phyloP scores from a whole-genome alignment of 192 early-diverging fungal species.

The Chytriomyces sp. region DNA sequence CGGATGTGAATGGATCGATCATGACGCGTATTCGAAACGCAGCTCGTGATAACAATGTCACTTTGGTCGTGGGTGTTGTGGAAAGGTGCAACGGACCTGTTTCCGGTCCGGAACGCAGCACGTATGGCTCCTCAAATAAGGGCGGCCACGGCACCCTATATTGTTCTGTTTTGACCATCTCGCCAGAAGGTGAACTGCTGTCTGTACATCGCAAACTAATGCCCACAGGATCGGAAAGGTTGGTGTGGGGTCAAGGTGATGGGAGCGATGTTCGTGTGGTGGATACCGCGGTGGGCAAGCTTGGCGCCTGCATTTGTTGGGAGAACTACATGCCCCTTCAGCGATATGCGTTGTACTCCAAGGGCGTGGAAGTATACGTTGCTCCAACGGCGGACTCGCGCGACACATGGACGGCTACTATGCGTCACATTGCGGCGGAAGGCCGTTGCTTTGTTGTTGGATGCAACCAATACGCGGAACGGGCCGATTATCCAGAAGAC shows the following conservation, averaged over 20 bases:
- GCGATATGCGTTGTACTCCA: background rate
- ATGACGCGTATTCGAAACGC: background rate
- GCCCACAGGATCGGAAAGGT: background rate
- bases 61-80: background rate
- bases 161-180: background rate
- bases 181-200: background rate
- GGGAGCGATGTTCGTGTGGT: background rate
- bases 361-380: background rate
- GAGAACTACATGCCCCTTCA: background rate
- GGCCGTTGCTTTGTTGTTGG: constrained; percentile 5
- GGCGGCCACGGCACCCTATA: background rate
- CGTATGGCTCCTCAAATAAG: background rate
- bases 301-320: background rate
- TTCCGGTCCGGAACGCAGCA: background rate
- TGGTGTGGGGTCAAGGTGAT: background rate
- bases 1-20: background rate
- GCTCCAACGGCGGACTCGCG: constrained; percentile 4
- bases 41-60: background rate
- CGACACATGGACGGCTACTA: background rate
- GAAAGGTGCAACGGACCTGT: background rate
- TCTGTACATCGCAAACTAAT: background rate
- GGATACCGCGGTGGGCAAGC: background rate
- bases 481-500: background rate
- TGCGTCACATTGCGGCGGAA: constrained; percentile 5
- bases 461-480: constrained; percentile 4